Conservation (phyloP, 2,329 filamentous ascomycete genomes). For the Stylonectria norvegica region DNA sequence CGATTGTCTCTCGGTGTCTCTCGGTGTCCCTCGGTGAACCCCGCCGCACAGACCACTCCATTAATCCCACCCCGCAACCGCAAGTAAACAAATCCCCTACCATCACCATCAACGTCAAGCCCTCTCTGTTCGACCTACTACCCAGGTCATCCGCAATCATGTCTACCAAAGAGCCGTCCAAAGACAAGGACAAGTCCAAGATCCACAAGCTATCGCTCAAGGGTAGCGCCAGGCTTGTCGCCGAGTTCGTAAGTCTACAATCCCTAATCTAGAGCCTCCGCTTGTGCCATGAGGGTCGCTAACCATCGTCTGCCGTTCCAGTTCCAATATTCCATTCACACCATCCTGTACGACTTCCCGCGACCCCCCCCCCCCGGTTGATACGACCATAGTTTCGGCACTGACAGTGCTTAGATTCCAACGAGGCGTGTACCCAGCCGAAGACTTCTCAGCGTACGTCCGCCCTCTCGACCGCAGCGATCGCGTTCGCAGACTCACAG, state of each 20-base stretch:
- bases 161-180: constrained; percentile 32
- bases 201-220: constrained; percentile 92
- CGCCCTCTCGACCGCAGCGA: neutral
- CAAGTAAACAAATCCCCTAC: constrained; percentile 22
- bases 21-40: constrained; percentile 23
- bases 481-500: constrained; percentile 5
- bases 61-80: constrained; percentile 24
- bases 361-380: neutral
- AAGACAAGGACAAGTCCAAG: constrained; percentile 70
- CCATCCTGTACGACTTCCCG: constrained; percentile 67
- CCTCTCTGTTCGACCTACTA: neutral
- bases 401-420: constrained; percentile 66
- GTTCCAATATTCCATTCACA: constrained; percentile 98
- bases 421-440: constrained; percentile 79
- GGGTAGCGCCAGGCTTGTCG: constrained; percentile 79
- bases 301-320: constrained; percentile 30
- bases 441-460: constrained; percentile 87
- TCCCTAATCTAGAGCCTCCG: constrained; percentile 28
- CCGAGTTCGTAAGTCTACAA: constrained; percentile 83
- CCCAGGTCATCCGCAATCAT: constrained; percentile 13
- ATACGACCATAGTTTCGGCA: constrained; percentile 4
- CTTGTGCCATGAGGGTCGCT: neutral
- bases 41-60: constrained; percentile 23
- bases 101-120: neutral
- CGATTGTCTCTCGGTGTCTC: constrained; percentile 1